phyloP scores from a whole-genome alignment of 1,284 basidiomycete genomes.

The Papiliotrema fonsecae region DNA sequence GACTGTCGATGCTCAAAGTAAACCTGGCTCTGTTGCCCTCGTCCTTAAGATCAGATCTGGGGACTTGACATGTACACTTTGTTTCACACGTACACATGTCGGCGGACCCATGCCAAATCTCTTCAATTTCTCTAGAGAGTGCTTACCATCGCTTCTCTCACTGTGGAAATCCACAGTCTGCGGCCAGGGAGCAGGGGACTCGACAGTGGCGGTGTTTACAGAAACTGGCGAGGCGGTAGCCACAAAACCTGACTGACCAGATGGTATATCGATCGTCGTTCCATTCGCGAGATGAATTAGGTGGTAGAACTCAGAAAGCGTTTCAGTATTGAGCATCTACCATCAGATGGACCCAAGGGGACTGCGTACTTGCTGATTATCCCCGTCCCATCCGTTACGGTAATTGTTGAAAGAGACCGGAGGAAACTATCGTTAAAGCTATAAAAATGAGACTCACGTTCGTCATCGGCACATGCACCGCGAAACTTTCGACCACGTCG shows the following conservation, averaged over 20 bases:
- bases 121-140: too few species aligned
- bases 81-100: too few species aligned
- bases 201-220: too few species aligned
- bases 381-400: too few species aligned
- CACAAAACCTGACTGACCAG: constrained; percentile 14
- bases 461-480: constrained; percentile 21
- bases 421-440: too few species aligned
- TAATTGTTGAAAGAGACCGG: too few species aligned
- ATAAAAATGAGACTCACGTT: constrained; percentile 23
- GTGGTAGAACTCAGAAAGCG: constrained; percentile 24
- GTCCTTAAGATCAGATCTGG: constrained; percentile 12
- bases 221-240: too few species aligned
- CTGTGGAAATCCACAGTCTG: neutral
- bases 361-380: too few species aligned
- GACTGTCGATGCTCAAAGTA: neutral
- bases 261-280: constrained; percentile 17
- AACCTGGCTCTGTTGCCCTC: constrained; percentile 16
- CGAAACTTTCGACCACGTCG: constrained; percentile 14
- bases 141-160: too few species aligned
- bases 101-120: too few species aligned
- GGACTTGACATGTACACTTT: neutral
- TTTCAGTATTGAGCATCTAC: constrained; percentile 16
- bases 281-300: constrained; percentile 14
- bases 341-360: neutral
- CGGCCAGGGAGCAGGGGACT: neutral